A percentile compares a stretch with the other conserved stretches of the same genome.
phyloP scores from a whole-genome alignment of 2,329 filamentous ascomycete genomes.

The Microsporum ferrugineum region DNA sequence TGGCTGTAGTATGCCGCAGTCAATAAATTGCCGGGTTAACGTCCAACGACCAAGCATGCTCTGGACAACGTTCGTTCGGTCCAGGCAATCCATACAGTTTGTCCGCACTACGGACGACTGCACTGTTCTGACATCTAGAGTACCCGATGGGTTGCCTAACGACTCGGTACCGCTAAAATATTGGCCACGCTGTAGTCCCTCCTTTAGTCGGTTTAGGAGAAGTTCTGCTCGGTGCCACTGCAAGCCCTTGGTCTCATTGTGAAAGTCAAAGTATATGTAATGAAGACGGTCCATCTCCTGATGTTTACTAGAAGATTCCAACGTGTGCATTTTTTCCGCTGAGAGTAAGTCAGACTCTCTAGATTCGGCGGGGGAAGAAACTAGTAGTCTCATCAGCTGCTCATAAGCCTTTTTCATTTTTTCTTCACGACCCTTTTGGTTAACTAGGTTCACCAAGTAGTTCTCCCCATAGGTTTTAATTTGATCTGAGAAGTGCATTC shows the following conservation, averaged over 20 bases:
- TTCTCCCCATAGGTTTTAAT: conserved; percentile 91
- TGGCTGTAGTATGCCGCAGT: conserved; percentile 64
- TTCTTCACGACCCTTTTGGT: conserved; percentile 85
- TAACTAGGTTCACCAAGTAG: conserved; percentile 93
- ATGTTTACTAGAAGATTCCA: conserved; percentile 51
- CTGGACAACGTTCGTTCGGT: conserved; percentile 95
- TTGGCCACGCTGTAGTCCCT: conserved; percentile 63
- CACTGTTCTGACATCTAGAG: conserved; percentile 64
- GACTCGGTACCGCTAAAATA: conserved; percentile 91
- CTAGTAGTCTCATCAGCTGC: conserved; percentile 66
- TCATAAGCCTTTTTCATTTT: conserved; percentile 89
- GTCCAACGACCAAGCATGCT: conserved; percentile 90
- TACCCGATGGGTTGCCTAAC: conserved; percentile 57
- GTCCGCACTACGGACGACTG: conserved; percentile 90
- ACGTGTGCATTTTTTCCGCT: conserved; percentile 67
- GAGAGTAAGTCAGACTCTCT: conserved; percentile 54
- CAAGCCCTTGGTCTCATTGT: conserved; percentile 91
- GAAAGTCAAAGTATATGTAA: conserved; percentile 97
- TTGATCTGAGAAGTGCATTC: conserved; percentile 85
- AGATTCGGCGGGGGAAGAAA: conserved; percentile 56
- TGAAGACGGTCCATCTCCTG: conserved; percentile 73
- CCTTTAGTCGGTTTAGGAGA: conserved; percentile 68
- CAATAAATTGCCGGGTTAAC: conserved; percentile 76
- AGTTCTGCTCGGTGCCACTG: conserved; percentile 85
- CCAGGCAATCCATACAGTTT: conserved; percentile 98